These are phyloP conservation scores for Annulohypoxylon maeteangense DNA, from an alignment of 495 filamentous ascomycete genomes.

Conservation along the genomic window DNA sequence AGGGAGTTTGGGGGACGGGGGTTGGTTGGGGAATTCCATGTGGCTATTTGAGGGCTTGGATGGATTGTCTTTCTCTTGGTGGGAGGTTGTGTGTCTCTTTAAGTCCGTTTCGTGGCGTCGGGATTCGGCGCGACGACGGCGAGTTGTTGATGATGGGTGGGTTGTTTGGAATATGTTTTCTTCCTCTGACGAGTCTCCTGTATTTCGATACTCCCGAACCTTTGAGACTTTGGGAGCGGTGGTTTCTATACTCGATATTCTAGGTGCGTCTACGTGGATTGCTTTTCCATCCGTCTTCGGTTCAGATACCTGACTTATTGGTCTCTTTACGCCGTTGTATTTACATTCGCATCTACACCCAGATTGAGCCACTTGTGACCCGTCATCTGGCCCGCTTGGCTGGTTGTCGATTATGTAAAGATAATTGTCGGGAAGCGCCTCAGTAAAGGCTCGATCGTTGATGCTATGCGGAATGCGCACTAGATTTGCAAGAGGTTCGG, in stretches of 20 bases:
- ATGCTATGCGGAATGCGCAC: slow-evolving; percentile 1
- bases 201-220: background rate
- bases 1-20: background rate
- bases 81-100: background rate
- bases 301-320: background rate
- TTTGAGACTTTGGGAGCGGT: background rate
- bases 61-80: background rate
- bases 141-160: background rate
- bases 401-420: slow-evolving; percentile 4
- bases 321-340: background rate
- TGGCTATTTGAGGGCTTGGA: background rate
- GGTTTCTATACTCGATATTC: background rate
- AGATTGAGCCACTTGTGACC: background rate
- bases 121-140: background rate
- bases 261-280: background rate
- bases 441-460: background rate
- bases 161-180: background rate
- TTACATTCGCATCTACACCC: background rate
- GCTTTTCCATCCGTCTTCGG: background rate
- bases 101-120: background rate
- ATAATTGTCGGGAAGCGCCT: background rate
- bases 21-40: no score
- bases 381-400: background rate
- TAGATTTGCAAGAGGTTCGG: slow-evolving; percentile 3
- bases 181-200: no score